A percentile compares a stretch with the other conserved stretches of the same genome.
These are phyloP conservation scores for Lomentospora prolificans DNA, from an alignment of 2,329 filamentous ascomycete species.

Conservation along the genomic window DNA sequence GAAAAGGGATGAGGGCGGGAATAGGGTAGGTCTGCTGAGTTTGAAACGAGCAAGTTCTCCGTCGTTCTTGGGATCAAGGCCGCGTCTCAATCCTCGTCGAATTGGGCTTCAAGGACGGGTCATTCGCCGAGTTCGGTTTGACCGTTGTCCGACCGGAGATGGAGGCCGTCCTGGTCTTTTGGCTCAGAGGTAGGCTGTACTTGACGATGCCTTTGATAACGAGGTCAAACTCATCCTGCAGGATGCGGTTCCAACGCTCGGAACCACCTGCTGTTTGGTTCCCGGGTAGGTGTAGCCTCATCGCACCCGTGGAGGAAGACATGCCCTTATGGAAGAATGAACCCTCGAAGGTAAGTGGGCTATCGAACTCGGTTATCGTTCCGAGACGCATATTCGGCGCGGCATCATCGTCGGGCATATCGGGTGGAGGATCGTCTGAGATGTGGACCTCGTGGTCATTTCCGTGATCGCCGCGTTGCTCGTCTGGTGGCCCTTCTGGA, in stretches of 20 bases:
- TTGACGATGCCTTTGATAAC: slow-evolving; percentile 86
- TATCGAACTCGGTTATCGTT: slow-evolving; percentile 77
- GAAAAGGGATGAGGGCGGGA: slow-evolving; percentile 12
- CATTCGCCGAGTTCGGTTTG: slow-evolving; percentile 52
- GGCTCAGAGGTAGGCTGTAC: slow-evolving; percentile 59
- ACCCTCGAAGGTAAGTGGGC: slow-evolving; percentile 77
- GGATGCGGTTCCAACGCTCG: slow-evolving; percentile 79
- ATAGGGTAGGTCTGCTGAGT: not conserved
- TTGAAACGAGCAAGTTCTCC: too few relatives aligned
- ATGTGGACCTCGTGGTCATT: slow-evolving; percentile 12
- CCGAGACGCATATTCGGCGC: slow-evolving; percentile 87
- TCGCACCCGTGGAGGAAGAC: slow-evolving; percentile 68
- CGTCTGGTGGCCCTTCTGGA: slow-evolving; percentile 15
- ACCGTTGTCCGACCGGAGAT: slow-evolving; percentile 51
- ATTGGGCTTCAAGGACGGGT: slow-evolving; percentile 30
- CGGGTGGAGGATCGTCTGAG: slow-evolving; percentile 29
- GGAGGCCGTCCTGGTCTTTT: slow-evolving; percentile 47
- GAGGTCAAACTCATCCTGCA: slow-evolving; percentile 86
- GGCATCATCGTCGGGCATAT: slow-evolving; percentile 55
- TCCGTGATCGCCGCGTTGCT: not conserved
- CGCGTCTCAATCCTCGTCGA: slow-evolving; percentile 21
- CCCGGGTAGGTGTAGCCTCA: slow-evolving; percentile 73
- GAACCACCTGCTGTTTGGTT: slow-evolving; percentile 82
- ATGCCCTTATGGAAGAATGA: slow-evolving; percentile 70
- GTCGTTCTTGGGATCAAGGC: too few relatives aligned